Percentiles rank a stretch among this genome's conserved stretches.
Evolutionary conservation across 192 early-diverging fungal species (phyloP).

Genomic region (Coemansia sp.): DNA sequence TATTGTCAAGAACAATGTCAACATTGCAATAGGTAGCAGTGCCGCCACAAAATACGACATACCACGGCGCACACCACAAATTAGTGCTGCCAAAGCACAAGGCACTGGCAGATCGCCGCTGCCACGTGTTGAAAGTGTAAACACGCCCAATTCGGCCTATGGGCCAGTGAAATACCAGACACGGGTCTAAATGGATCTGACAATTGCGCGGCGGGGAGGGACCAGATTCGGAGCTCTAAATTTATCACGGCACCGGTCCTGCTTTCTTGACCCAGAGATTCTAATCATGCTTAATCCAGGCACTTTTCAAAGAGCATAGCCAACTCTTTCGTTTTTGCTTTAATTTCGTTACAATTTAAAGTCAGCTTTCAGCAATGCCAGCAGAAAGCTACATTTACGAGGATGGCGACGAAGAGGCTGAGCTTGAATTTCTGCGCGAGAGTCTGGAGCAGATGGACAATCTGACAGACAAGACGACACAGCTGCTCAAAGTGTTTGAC

Average conservation of each 20-base stretch:
- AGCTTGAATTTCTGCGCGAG: constrained; percentile 55
- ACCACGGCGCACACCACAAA: neutral
- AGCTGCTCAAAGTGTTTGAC: constrained; percentile 55
- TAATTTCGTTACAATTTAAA: neutral
- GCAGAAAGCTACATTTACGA: constrained; percentile 42
- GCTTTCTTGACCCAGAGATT: neutral
- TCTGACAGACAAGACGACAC: constrained; percentile 49
- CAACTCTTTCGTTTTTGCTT: neutral
- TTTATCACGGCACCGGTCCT: neutral
- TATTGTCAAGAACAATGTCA: neutral
- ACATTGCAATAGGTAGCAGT: neutral
- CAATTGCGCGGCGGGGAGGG: neutral
- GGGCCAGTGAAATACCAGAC: neutral
- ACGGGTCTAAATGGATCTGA: neutral
- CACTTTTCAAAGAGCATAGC: neutral
- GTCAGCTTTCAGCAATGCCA: constrained; percentile 17
- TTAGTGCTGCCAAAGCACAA: neutral
- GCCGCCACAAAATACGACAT: neutral
- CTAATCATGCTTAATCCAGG: neutral
- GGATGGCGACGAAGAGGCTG: constrained; percentile 54
- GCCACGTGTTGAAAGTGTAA: neutral
- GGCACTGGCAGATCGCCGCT: neutral
- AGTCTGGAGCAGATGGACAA: constrained; percentile 59
- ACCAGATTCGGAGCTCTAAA: neutral
- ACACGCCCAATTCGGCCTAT: neutral